Base-by-base conservation (phyloP, 2,329 filamentous ascomycete genomes). In the Aspergillus sp. region DNA sequence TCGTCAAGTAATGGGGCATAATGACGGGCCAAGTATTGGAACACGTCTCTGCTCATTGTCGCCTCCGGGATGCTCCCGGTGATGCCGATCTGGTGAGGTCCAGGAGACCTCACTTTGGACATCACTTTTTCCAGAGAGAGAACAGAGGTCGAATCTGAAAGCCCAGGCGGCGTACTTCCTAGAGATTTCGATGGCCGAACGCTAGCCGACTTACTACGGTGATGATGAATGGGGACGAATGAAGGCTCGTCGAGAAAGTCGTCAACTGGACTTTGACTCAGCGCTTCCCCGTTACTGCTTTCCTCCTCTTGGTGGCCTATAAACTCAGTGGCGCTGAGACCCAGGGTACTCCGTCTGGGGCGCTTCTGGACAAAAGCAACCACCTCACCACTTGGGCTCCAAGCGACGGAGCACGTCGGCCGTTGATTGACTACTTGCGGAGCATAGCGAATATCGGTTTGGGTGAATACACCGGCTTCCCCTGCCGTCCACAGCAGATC, bases 401-500 rank as follows among this genome's bases (percentile, higher is more conserved):
- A 77, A 40, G 78, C 78, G 55, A 84, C 72, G 1, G 82, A 76
- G 61, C 82, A 82, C 61, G 82, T 71, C 50, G 79, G 79, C 34
- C 81, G 76, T 54, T 80, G 76, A 60, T 84, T 81, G 45, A 83
- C 74, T n/a, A 81, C 75, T 57, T 84, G 83, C 7, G 81, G 75
- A 5, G 80, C 76, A 69, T 81, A 82, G 53, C 83, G 79, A 31
- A 86, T 75, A 60, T 87, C 84, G 29, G 79, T 82, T 64, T 87
- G 84, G 16, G 82, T 78, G 57, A 87, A 86, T 9, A 79, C 75
- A 13, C 84, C 84, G 54, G 83, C 79, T 44, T 79, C 76, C 5
- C 82, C 83, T 40, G 85, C 84, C 11, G 82, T 85, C 84, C 84
- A 87, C 34, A 87, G 71, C 5, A 84, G 71, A 64, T 86, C 82